Conservation (phyloP, 805 yeast genomes). For the Cyberlindnera veronae region DNA sequence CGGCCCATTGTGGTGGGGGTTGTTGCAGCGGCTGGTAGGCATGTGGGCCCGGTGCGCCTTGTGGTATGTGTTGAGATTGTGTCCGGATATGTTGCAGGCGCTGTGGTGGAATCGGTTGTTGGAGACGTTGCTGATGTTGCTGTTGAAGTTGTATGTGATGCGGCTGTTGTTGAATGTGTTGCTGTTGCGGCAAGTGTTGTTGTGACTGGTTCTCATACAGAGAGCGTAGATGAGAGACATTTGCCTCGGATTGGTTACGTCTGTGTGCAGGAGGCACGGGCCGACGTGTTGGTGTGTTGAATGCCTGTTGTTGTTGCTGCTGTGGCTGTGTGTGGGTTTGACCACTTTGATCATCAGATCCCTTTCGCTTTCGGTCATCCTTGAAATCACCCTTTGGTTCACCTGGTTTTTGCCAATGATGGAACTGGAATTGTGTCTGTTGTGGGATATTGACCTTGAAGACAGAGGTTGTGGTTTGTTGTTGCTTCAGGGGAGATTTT, state of each 20-base stretch:
- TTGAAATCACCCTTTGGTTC: constrained; percentile 12
- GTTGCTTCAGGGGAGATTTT: neutral
- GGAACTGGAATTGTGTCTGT: constrained; percentile 28
- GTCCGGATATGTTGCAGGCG: constrained; percentile 1
- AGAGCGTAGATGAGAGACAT: constrained; percentile 24
- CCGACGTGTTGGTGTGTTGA: constrained; percentile 6
- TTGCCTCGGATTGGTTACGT: constrained; percentile 30
- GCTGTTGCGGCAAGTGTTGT: constrained; percentile 4
- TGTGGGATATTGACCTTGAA: constrained; percentile 29
- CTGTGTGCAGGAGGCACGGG: constrained; percentile 14
- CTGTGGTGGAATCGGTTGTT: constrained; percentile 1
- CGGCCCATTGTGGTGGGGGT: constrained; percentile 4
- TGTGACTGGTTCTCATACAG: constrained; percentile 18
- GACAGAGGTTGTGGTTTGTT: constrained; percentile 21
- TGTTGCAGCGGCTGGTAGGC: constrained; percentile 6
- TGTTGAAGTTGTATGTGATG: constrained; percentile 4
- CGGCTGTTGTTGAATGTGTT: constrained; percentile 8
- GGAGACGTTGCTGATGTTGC: constrained; percentile 2
- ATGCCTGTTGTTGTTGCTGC: constrained; percentile 2
- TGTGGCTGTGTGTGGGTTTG: neutral
- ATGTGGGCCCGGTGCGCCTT: constrained; percentile 1
- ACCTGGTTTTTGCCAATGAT: constrained; percentile 30
- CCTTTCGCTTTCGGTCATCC: constrained; percentile 10
- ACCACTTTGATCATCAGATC: constrained; percentile 7
- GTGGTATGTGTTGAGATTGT: constrained; percentile 5